These are phyloP conservation scores for Zalerion maritima DNA, from an alignment of 495 filamentous ascomycete species.

Conservation along the genomic window DNA sequence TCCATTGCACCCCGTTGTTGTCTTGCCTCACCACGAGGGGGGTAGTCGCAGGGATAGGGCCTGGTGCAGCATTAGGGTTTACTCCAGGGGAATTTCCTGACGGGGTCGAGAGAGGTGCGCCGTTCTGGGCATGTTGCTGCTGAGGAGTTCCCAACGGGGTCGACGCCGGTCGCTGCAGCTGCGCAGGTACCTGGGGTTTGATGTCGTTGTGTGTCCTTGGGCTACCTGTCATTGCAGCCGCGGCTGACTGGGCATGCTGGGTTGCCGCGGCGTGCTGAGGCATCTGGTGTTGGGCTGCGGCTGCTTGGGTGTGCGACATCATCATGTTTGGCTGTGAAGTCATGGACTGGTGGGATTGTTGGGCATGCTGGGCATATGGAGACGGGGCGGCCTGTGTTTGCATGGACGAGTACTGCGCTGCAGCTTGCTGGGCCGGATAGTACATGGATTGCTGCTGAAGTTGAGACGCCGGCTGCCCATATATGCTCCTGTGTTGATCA, in stretches of 20 bases:
- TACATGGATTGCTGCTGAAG: conserved; percentile 58
- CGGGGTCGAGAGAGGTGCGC: conserved; percentile 38
- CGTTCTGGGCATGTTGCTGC: conserved; percentile 30
- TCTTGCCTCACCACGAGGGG: conserved; percentile 91
- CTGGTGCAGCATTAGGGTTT: conserved; percentile 86
- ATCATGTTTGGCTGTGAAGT: conserved; percentile 38
- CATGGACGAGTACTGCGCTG: conserved; percentile 60
- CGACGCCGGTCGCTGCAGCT: conserved; percentile 41
- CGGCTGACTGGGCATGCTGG: conserved; percentile 34
- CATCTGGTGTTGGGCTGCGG: conserved; percentile 33
- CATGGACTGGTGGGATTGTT: conserved; percentile 50
- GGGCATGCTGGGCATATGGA: conserved; percentile 62
- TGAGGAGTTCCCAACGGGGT: conserved; percentile 34
- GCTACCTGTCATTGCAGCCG: conserved; percentile 44
- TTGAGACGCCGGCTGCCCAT: conserved; percentile 66
- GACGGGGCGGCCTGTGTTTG: conserved; percentile 48
- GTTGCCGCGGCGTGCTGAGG: conserved; percentile 27
- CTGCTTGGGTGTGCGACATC: conserved; percentile 48
- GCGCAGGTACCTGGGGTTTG: conserved; percentile 41
- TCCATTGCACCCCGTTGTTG: conserved; percentile 96
- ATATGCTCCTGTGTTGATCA: conserved; percentile 77
- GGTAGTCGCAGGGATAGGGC: conserved; percentile 95
- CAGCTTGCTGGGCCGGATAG: conserved; percentile 46
- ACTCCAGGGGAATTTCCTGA: conserved; percentile 34
- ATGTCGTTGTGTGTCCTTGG: conserved; percentile 44